phyloP scores from a whole-genome alignment of 2,329 filamentous ascomycete genomes.

The Talaromyces sp. region DNA sequence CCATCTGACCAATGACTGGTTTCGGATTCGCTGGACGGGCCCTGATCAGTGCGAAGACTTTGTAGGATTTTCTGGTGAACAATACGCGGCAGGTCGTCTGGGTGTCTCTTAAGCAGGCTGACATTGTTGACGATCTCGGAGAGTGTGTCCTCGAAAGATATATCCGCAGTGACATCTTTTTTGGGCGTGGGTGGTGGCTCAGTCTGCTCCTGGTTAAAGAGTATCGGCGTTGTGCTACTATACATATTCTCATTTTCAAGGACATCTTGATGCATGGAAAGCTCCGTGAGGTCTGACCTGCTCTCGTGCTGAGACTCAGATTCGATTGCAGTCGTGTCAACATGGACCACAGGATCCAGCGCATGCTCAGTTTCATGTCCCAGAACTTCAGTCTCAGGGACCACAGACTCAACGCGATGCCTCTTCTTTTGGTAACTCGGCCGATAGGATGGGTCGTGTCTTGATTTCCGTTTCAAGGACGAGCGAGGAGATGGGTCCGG shows the following conservation, averaged over 20 bases:
- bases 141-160: background rate
- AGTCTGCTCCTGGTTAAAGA: background rate
- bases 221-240: background rate
- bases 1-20: conserved; percentile 19
- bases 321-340: background rate
- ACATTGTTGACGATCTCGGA: background rate
- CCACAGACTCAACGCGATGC: background rate
- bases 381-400: background rate
- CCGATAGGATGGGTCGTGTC: background rate
- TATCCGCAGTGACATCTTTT: background rate
- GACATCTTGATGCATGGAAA: background rate
- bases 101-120: background rate
- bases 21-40: background rate
- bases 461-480: background rate
- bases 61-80: background rate
- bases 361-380: background rate
- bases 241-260: too few species aligned
- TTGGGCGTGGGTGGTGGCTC: background rate
- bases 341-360: background rate
- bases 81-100: background rate
- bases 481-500: background rate
- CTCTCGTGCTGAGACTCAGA: background rate
- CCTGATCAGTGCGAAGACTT: background rate
- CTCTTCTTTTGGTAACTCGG: background rate
- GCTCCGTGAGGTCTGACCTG: background rate